These are phyloP conservation scores for Berkeleyomyces basicola DNA, from an alignment of 2,329 filamentous ascomycete species.

Conservation along the genomic window DNA sequence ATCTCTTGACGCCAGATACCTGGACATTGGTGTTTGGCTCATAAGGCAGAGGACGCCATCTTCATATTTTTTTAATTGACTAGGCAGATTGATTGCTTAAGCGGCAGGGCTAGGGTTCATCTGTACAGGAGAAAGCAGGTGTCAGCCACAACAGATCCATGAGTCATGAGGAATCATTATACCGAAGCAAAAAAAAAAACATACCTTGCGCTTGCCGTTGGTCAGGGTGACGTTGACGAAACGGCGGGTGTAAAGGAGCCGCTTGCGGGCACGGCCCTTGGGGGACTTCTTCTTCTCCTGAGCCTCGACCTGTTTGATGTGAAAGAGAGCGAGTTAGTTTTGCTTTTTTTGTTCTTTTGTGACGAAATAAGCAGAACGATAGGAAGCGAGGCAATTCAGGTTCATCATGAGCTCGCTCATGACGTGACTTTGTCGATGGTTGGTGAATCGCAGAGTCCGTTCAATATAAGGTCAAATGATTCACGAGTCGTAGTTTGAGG, in stretches of 20 bases:
- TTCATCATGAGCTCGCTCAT: not conserved
- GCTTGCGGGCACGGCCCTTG: conserved; percentile 96
- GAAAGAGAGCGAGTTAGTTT: not conserved
- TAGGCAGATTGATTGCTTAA: conserved; percentile 18
- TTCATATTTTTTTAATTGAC: conserved; percentile 10
- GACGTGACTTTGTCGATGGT: not conserved
- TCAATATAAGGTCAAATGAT: not conserved
- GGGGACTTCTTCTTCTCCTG: conserved; percentile 95
- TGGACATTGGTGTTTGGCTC: conserved; percentile 8
- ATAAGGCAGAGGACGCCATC: conserved; percentile 6
- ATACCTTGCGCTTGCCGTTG: conserved; percentile 93
- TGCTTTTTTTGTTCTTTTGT: not conserved
- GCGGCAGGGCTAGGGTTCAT: conserved; percentile 28
- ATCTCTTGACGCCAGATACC: conserved; percentile 1
- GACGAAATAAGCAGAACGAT: not conserved
- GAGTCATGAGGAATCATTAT: not conserved
- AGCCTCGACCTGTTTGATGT: conserved; percentile 50
- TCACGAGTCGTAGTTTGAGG: no score
- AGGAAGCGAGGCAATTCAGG: not conserved
- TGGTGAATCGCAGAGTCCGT: not conserved
- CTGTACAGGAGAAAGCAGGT: conserved; percentile 14
- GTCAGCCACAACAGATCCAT: not conserved
- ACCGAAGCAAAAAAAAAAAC: not conserved
- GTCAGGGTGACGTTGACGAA: conserved; percentile 98
- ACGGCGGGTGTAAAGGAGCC: conserved; percentile 86